Percentiles rank a stretch among this genome's conserved stretches.
Evolutionary conservation across 1,284 basidiomycete genomes (phyloP).

Genomic region (Sparassis latifolia): DNA sequence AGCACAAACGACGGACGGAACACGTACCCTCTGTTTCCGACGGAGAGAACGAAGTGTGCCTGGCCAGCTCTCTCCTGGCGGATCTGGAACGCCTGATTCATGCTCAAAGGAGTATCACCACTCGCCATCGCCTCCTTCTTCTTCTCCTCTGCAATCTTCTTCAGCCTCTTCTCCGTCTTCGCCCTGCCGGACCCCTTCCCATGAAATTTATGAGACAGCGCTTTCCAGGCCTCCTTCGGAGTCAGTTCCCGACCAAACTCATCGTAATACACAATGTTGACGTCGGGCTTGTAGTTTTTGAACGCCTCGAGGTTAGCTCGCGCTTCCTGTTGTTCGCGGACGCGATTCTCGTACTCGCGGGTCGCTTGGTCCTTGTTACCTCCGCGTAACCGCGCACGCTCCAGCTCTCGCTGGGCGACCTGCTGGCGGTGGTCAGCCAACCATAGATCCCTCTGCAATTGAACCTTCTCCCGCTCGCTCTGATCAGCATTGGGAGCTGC

Average conservation of each 20-base stretch:
- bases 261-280: conserved; percentile 96
- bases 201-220: conserved; percentile 91
- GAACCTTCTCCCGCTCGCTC: conserved; percentile 73
- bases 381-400: conserved; percentile 68
- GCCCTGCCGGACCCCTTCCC: conserved; percentile 90
- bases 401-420: conserved; percentile 74
- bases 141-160: conserved; percentile 91
- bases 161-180: conserved; percentile 91
- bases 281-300: conserved; percentile 93
- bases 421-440: conserved; percentile 77
- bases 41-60: conserved; percentile 89
- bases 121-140: conserved; percentile 88
- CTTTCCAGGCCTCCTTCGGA: conserved; percentile 97
- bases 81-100: conserved; percentile 86
- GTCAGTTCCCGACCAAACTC: conserved; percentile 89
- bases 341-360: conserved; percentile 90
- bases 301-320: conserved; percentile 78
- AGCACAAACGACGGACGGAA: conserved; percentile 11
- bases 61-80: conserved; percentile 89
- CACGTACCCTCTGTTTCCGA: conserved; percentile 85
- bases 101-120: conserved; percentile 88
- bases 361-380: conserved; percentile 90
- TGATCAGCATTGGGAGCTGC: conserved; percentile 61
- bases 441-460: conserved; percentile 88
- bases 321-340: conserved; percentile 89